Percentiles rank a stretch among this genome's conserved stretches.
Evolutionary conservation across 768 basidiomycete genomes (phyloP).

Genomic region (Coprinopsis cinerea): DNA sequence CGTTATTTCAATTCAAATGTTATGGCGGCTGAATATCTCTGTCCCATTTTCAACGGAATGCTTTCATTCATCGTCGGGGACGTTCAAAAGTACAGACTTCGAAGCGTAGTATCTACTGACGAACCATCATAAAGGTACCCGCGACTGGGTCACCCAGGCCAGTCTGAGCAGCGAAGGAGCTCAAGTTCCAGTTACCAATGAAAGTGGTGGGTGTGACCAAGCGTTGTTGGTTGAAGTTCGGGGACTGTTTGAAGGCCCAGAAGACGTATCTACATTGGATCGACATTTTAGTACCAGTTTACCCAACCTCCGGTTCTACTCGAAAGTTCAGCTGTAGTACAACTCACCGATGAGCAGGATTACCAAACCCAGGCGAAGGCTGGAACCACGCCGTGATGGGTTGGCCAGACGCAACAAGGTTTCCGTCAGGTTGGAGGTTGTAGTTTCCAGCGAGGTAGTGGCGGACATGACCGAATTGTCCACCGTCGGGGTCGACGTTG

Average conservation of each 20-base stretch:
- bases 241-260: constrained; percentile 36
- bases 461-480: constrained; percentile 30
- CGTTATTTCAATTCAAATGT: no score
- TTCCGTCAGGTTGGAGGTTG: neutral
- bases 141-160: constrained; percentile 38
- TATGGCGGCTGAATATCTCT: no score
- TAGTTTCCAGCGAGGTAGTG: constrained; percentile 40
- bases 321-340: no score
- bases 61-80: no score
- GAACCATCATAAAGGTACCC: constrained; percentile 41
- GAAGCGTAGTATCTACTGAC: no score
- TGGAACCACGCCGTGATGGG: constrained; percentile 35
- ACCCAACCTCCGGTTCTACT: neutral
- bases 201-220: constrained; percentile 29
- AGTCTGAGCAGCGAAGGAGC: constrained; percentile 32
- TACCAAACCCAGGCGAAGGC: constrained; percentile 24
- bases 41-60: no score
- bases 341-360: constrained; percentile 6
- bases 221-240: constrained; percentile 31
- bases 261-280: constrained; percentile 35
- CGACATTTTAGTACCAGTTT: neutral
- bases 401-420: constrained; percentile 32
- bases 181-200: constrained; percentile 34
- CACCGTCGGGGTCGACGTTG: constrained; percentile 39
- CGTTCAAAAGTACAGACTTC: no score